Conservation (phyloP, 768 basidiomycete species). For the Dioszegia aurantiaca region DNA sequence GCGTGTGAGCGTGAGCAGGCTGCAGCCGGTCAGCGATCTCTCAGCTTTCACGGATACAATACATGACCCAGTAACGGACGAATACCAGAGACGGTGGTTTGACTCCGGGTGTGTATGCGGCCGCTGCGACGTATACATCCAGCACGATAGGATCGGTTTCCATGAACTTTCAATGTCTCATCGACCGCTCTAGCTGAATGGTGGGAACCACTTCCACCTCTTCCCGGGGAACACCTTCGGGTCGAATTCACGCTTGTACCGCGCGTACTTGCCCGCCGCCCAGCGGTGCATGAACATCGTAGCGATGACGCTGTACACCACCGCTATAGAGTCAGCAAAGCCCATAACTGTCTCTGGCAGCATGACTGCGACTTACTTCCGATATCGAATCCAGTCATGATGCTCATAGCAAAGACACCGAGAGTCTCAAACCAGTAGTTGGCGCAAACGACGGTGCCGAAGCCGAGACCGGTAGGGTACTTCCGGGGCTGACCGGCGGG, state of each 20-base stretch:
- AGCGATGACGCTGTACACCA: constrained; percentile 64
- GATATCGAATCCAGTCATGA: constrained; percentile 68
- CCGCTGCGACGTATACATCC: too few species aligned
- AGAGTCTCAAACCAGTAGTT: constrained; percentile 92
- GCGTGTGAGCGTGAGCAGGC: too few species aligned
- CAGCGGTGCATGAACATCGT: constrained; percentile 72
- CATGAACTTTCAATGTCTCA: too few species aligned
- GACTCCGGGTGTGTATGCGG: too few species aligned
- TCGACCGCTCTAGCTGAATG: constrained; percentile 34
- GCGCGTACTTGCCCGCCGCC: constrained; percentile 85
- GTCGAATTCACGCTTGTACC: constrained; percentile 92
- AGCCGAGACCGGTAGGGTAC: constrained; percentile 92
- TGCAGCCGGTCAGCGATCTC: too few species aligned
- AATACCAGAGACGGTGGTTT: too few species aligned
- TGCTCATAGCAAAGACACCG: constrained; percentile 67
- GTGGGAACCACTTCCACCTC: constrained; percentile 41
- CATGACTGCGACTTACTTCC: constrained; percentile 36
- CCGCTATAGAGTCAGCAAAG: constrained; percentile 38
- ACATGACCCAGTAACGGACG: too few species aligned
- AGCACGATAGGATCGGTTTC: too few species aligned
- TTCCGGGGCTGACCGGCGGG: constrained; percentile 74
- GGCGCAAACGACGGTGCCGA: constrained; percentile 77
- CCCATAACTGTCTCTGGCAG: not conserved
- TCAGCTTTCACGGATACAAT: too few species aligned
- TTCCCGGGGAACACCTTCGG: constrained; percentile 67